Evolutionary conservation across 1,139 yeast genomes (phyloP).

Genomic region (Saccharomyces hybrid): DNA sequence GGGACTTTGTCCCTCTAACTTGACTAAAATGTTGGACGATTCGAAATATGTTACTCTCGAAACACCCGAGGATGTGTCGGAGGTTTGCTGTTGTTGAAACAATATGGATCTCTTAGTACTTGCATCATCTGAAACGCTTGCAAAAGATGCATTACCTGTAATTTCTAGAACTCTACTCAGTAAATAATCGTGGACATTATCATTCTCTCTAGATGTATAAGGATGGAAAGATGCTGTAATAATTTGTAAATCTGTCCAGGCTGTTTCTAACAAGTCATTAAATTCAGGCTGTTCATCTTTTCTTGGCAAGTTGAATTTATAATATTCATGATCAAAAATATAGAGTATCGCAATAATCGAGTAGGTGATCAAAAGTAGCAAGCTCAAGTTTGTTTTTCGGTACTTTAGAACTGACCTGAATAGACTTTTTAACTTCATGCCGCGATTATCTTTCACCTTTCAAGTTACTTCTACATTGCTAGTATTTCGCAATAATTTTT

Average conservation of each 20-base stretch:
- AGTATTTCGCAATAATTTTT: not conserved
- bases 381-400: slow-evolving; percentile 28
- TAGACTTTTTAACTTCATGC: slow-evolving; percentile 4
- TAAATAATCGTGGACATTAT: slow-evolving; percentile 64
- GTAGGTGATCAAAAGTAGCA: slow-evolving; percentile 19
- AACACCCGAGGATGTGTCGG: slow-evolving; percentile 34
- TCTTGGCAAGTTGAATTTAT: slow-evolving; percentile 15
- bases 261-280: slow-evolving; percentile 36
- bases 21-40: slow-evolving; percentile 68
- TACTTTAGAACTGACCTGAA: slow-evolving; percentile 21
- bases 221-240: slow-evolving; percentile 68
- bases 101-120: slow-evolving; percentile 43
- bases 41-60: slow-evolving; percentile 61
- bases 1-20: slow-evolving; percentile 55
- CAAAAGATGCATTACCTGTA: slow-evolving; percentile 15
- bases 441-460: not conserved
- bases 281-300: slow-evolving; percentile 23
- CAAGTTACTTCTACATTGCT: not conserved
- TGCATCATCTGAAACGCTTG: slow-evolving; percentile 42
- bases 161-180: slow-evolving; percentile 38
- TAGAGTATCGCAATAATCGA: slow-evolving; percentile 14
- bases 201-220: slow-evolving; percentile 69
- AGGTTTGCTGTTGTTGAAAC: slow-evolving; percentile 42
- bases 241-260: slow-evolving; percentile 65
- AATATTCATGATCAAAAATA: slow-evolving; percentile 14